Evolutionary conservation across 2,329 filamentous ascomycete species (phyloP), one percentile per base, ranked within the genome.

Genomic region (Aureobasidium sp.): DNA sequence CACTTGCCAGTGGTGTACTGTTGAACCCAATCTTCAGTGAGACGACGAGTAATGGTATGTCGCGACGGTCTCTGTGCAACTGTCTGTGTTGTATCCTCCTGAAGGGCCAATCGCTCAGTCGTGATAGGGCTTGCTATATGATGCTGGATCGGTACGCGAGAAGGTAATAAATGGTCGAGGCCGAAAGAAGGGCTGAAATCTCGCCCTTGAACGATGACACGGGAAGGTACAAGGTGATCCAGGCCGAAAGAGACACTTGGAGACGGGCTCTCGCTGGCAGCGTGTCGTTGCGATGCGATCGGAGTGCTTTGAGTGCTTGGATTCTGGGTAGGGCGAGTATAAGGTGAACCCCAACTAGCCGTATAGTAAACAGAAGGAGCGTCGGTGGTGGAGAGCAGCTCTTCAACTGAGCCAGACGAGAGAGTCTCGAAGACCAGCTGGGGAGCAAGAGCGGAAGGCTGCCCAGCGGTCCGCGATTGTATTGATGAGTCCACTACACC

Each of bases 291-390:
- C 34, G 57, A 51, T 12, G 57, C 57, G 36, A 60, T 31, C 4
- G 57, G 57, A 22, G 57, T 60, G 36, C 44, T 11, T 15, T 60
- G 7, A 11, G 22, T 36, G 34, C 56, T 70, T 11, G 65, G 63
- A 15, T 65, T 63, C 57, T 70, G 70, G 22, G 68, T 63, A 14
- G 87, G 82, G 65, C 82, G 82, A 61, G 89, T 87, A 76, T 96
- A 96, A 25, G 92, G 92, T 60, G 91, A 96, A 62, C 92, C 92
- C 91, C 92, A 96, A 73, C 88, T 92, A 53, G 91, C 88, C 51
- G 90, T 94, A 70, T 84, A 72, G 65, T 73, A 74, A 20, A 71
- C 70, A 3, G 71, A 72, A 2, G 59, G 48, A 39, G 55, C 41
- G 15, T 58, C 53, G 12, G 44, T 56, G 2, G 61, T 62, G 15